Evolutionary conservation across 2,329 filamentous ascomycete genomes (phyloP).

Genomic region (Monosporascus sp.): DNA sequence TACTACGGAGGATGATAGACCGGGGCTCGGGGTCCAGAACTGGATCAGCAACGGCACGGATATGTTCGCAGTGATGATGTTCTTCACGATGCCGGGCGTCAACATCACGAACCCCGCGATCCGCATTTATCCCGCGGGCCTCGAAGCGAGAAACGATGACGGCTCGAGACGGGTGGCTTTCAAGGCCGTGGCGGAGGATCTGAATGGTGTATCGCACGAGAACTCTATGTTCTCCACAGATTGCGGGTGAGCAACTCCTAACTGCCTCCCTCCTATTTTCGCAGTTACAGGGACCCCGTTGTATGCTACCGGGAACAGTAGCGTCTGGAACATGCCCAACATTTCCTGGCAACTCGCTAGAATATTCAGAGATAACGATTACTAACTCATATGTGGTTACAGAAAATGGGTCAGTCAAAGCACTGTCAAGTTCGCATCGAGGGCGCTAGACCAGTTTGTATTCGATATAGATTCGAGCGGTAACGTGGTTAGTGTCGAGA

Average conservation of each 20-base stretch:
- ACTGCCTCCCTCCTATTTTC: too few relatives aligned
- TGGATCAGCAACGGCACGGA: constrained; percentile 26
- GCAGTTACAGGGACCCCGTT: too few relatives aligned
- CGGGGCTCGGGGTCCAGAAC: constrained; percentile 18
- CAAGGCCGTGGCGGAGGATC: constrained; percentile 24
- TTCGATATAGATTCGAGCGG: constrained; percentile 18
- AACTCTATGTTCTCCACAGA: constrained; percentile 23
- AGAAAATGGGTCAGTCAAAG: constrained; percentile 22
- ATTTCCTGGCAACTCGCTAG: too few relatives aligned
- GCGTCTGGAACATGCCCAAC: too few relatives aligned
- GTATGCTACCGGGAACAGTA: too few relatives aligned
- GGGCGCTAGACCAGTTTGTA: constrained; percentile 26
- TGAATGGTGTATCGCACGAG: constrained; percentile 11
- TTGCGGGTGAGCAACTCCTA: constrained; percentile 10
- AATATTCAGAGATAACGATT: too few relatives aligned
- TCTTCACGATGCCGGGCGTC: constrained; percentile 20
- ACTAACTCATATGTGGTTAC: too few relatives aligned
- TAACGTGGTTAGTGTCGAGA: constrained; percentile 16
- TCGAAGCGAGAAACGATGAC: constrained; percentile 10
- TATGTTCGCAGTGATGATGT: constrained; percentile 19
- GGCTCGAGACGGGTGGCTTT: constrained; percentile 14
- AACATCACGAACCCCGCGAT: constrained; percentile 17
- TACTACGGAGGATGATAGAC: constrained; percentile 14
- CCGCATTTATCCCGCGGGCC: constrained; percentile 24
- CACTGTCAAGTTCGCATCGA: constrained; percentile 20